Evolutionary conservation across 768 basidiomycete species (phyloP).

Genomic region (Kockovaella imperatae): DNA sequence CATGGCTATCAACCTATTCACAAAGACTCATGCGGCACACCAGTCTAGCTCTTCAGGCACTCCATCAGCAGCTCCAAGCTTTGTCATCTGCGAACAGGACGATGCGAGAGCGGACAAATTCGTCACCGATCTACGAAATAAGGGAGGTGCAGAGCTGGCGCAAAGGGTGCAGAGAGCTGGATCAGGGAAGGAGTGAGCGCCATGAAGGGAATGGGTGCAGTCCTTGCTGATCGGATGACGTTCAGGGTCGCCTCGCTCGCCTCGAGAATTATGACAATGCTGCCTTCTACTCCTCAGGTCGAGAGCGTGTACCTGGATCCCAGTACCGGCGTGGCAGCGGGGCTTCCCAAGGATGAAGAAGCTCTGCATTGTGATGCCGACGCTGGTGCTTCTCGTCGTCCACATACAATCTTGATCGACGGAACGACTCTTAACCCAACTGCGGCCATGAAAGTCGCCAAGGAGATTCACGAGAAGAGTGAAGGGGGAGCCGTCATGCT

Average conservation of each 20-base stretch:
- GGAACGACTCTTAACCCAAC: slow-evolving; percentile 82
- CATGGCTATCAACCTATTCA: slow-evolving; percentile 40
- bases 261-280: slow-evolving; percentile 70
- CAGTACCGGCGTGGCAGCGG: slow-evolving; percentile 58
- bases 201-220: neutral
- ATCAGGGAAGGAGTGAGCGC: slow-evolving; percentile 30
- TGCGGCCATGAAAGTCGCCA: slow-evolving; percentile 61
- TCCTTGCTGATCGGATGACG: neutral
- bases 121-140: slow-evolving; percentile 16
- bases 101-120: slow-evolving; percentile 20
- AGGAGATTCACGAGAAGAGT: slow-evolving; percentile 47
- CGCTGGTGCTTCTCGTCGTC: neutral
- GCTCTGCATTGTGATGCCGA: slow-evolving; percentile 1
- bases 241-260: slow-evolving; percentile 34
- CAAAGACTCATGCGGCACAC: slow-evolving; percentile 27
- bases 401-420: slow-evolving; percentile 66
- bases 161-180: slow-evolving; percentile 16
- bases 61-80: slow-evolving; percentile 7
- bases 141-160: slow-evolving; percentile 21
- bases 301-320: slow-evolving; percentile 58
- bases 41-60: neutral
- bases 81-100: slow-evolving; percentile 32
- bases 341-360: slow-evolving; percentile 48
- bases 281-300: slow-evolving; percentile 86
- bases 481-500: slow-evolving; percentile 64